phyloP scores from a whole-genome alignment of 192 early-diverging fungal species.

The Coemansia sp. region DNA sequence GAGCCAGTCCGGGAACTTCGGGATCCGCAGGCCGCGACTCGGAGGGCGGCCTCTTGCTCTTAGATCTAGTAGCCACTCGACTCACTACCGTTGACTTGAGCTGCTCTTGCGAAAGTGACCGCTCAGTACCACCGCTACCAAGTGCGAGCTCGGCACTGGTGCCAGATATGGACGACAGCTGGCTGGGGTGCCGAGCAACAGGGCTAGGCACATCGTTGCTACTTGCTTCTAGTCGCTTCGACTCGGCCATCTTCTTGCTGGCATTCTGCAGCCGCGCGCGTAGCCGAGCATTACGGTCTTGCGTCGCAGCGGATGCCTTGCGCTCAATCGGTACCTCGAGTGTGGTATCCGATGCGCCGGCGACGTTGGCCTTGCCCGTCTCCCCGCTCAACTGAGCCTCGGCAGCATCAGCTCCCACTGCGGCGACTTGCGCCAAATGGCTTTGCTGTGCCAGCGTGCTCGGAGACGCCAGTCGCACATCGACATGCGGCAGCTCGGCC shows the following conservation, averaged over 20 bases:
- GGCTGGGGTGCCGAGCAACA: not conserved
- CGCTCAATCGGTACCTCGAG: not conserved
- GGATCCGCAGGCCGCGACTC: constrained; percentile 5
- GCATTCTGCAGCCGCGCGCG: constrained; percentile 43
- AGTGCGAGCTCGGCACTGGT: not conserved
- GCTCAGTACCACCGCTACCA: not conserved
- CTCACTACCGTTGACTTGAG: not conserved
- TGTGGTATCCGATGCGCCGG: not conserved
- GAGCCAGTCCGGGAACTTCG: not conserved
- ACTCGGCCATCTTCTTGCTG: constrained; percentile 32
- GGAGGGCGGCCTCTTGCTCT: constrained; percentile 14
- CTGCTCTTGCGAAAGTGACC: not conserved
- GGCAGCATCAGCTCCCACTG: not conserved
- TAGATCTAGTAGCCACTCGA: not conserved
- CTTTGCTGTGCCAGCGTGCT: not conserved
- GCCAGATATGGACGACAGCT: not conserved
- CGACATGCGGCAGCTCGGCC: not conserved
- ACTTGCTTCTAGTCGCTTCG: constrained; percentile 18
- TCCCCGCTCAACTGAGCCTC: not conserved
- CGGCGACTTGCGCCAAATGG: not conserved
- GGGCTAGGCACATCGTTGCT: not conserved
- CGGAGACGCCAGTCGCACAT: not conserved
- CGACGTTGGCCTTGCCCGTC: not conserved
- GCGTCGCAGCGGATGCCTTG: constrained; percentile 11
- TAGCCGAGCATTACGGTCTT: constrained; percentile 37